A percentile compares a stretch with the other conserved stretches of the same genome.
These are phyloP conservation scores for Prunus dulcis DNA, from an alignment of 306 rosid species.

Conservation along the genomic window DNA sequence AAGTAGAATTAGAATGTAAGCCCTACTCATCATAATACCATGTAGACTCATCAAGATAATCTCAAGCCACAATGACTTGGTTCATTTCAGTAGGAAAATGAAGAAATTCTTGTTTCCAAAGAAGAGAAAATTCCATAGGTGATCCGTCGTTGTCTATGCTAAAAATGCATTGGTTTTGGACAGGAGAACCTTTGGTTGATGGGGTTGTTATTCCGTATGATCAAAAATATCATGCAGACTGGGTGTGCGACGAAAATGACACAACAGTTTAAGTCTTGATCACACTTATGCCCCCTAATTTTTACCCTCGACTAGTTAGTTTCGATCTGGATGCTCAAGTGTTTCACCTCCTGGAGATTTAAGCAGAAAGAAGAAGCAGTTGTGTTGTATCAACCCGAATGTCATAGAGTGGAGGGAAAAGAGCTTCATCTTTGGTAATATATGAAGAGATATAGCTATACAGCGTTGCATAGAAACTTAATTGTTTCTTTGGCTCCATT, in stretches of 20 bases:
- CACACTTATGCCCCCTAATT: not conserved
- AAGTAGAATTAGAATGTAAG: not conserved
- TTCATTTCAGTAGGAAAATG: not conserved
- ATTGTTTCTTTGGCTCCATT: not conserved
- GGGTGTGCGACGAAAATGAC: not conserved
- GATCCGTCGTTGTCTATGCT: not conserved
- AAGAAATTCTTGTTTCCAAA: not conserved
- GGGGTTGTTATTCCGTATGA: not conserved
- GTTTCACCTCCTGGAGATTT: not conserved
- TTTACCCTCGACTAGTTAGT: not conserved
- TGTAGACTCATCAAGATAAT: not conserved
- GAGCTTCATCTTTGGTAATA: not conserved
- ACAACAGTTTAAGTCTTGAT: not conserved
- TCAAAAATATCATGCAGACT: conserved; percentile 4
- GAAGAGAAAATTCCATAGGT: not conserved
- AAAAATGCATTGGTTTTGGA: not conserved
- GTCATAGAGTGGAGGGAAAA: not conserved
- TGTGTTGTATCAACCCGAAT: not conserved
- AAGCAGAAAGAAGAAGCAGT: not conserved
- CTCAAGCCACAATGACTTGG: not conserved
- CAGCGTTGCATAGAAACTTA: not conserved
- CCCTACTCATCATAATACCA: not conserved
- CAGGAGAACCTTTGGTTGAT: not conserved
- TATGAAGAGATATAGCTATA: not conserved
- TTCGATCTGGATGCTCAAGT: not conserved